Evolutionary conservation across 2,329 filamentous ascomycete genomes (phyloP), one percentile per base, ranked within the genome.

Genomic region (Juglanconis oblonga): DNA sequence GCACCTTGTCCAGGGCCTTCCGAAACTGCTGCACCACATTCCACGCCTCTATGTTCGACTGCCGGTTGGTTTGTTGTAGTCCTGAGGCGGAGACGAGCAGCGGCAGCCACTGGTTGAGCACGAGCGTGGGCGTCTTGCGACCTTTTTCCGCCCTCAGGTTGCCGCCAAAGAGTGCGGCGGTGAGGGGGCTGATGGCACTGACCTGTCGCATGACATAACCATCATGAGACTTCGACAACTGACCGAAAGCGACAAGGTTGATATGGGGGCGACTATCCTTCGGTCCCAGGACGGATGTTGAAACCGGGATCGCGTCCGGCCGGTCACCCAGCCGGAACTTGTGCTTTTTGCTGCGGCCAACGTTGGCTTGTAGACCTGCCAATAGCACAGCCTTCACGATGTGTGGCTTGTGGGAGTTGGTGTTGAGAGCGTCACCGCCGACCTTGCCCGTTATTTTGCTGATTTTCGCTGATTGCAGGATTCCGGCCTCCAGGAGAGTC

Each of bases 381-480:
- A 77, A 61, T 4, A 76, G 64, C 17, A 84, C 68, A 14, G 77
- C 74, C 61, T 78, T 81, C 56, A 83, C 71, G 32, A 84, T 70
- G 1, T 71, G 66, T 1, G 69, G 57, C 42, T 76, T 76, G 38
- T 71, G 58, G 3, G 79, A 78, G 66, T 82, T 79, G 31, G 68
- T 64, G 60, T 84, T 83, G 36, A 81, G 65, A 5, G 59, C 57
- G 1, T 62, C 47, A 33, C 69, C 69, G 6, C 76, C 75, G 50
- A 72, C 71, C 24, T 17, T 8, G 17, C 64, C 44, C 44, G 62
- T 4, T 11, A 8, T 17, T 13, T 6, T 32, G 17, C 13, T 8
- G 17, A 45, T 1, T 2, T 1, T 4, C 35, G 55, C 47, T 35
- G 57, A 38, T 31, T 55, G 62, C 32, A 77, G 69, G 7, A 76